Evolutionary conservation across 768 basidiomycete genomes (phyloP).

Genomic region (Sarcodon aspratus): DNA sequence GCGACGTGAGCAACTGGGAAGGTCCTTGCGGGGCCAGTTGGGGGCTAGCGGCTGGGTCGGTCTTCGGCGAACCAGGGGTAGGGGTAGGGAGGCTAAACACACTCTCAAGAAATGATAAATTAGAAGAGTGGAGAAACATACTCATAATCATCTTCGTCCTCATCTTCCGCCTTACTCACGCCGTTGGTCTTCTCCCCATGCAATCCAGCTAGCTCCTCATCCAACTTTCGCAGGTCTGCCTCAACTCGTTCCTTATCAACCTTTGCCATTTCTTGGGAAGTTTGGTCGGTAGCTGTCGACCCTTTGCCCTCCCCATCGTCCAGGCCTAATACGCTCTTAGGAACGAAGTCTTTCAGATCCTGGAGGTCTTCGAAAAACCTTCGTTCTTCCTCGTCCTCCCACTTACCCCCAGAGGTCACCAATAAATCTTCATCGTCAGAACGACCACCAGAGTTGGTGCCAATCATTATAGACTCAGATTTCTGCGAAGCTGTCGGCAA

Average conservation of each 20-base stretch:
- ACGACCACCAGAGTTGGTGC: slow-evolving; percentile 31
- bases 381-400: slow-evolving; percentile 97
- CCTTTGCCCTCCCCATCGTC: slow-evolving; percentile 31
- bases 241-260: slow-evolving; percentile 46
- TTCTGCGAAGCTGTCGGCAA: slow-evolving; percentile 80
- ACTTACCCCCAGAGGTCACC: slow-evolving; percentile 61
- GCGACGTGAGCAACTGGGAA: slow-evolving; percentile 81
- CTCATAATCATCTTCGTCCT: slow-evolving; percentile 30
- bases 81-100: slow-evolving; percentile 38
- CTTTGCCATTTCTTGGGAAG: slow-evolving; percentile 31
- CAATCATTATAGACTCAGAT: slow-evolving; percentile 73
- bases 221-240: slow-evolving; percentile 64
- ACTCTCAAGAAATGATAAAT: background rate
- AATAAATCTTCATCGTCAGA: slow-evolving; percentile 43
- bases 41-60: slow-evolving; percentile 43
- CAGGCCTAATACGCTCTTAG: slow-evolving; percentile 76
- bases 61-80: slow-evolving; percentile 57
- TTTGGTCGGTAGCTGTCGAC: background rate
- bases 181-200: slow-evolving; percentile 11
- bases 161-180: slow-evolving; percentile 18
- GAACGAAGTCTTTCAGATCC: slow-evolving; percentile 88
- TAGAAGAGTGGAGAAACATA: slow-evolving; percentile 11
- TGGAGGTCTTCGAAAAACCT: slow-evolving; percentile 89
- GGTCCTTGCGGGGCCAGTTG: slow-evolving; percentile 81
- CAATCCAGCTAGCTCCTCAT: slow-evolving; percentile 66